Base-by-base conservation (phyloP, 257 asterid species). In the Anisodus acutangulus region DNA sequence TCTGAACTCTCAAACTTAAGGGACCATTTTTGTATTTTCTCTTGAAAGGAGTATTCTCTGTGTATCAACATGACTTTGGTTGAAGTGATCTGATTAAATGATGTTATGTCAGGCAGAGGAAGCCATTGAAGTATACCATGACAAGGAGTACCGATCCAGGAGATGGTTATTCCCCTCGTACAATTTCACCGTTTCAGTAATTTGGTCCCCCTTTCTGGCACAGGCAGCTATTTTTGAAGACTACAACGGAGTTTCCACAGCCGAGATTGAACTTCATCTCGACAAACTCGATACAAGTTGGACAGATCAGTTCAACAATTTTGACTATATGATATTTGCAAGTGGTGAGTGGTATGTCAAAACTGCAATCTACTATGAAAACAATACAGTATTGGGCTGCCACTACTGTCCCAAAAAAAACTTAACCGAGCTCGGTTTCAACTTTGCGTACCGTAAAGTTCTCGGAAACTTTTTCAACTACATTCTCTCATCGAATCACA, bases 141-240 rank as follows among this genome's bases (percentile, higher is more conserved):
- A 93, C 3, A 88, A 89, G 85, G 83, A 47, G 16, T 91, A 86
- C 93, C 91, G 83, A 87, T 88, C 90, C 78, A 89, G 90, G 80
- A 90, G 89, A 87, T 95, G 98, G 98, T 22, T 89, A 80, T 92
- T 95, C 88, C 97, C 95, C 1, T 84, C 79, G 8, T 81, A 87
- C 94, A 95, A 92, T 85, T 88, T 93, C 53, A 92, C 94, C 0
- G 41, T 95, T 17, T 94, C 97, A 3, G 91, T 85, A 67, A 59
- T 95, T 55, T 95, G 98, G 98, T 89, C 98, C 45, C 98, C 98
- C 37, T 90, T 93, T 78, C 91, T 95, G 26, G 93, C 98, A 4
- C 17, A 91, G 69, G 97, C 98, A 9, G 90, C 87, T 78, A 91
- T 90, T 80, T 87, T 88, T 13, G 98, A 92, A 87, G 97, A 95